Evolutionary conservation across 2,329 filamentous ascomycete genomes (phyloP).

Genomic region (Fusarium sp.): DNA sequence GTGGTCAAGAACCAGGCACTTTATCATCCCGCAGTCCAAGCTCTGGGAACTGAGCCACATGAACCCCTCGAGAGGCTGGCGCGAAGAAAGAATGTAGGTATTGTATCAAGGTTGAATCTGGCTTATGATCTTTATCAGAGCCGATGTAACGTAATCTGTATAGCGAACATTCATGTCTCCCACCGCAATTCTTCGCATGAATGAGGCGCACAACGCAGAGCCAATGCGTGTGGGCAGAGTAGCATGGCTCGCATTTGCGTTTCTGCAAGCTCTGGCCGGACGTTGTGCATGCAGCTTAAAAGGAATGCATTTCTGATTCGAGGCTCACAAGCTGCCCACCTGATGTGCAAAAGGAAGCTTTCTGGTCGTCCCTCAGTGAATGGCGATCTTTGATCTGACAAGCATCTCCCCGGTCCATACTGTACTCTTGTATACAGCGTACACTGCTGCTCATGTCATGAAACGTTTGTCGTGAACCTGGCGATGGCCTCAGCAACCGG

Average conservation of each 20-base stretch:
- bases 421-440: background rate
- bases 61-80: slow-evolving; percentile 14
- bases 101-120: slow-evolving; percentile 8
- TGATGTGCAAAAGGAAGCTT: slow-evolving; percentile 1
- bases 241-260: slow-evolving; percentile 26
- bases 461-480: background rate
- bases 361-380: slow-evolving; percentile 3
- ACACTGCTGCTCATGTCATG: background rate
- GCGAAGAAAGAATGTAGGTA: background rate
- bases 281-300: slow-evolving; percentile 21
- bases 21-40: slow-evolving; percentile 21
- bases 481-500: background rate
- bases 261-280: slow-evolving; percentile 29
- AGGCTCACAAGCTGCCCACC: slow-evolving; percentile 23
- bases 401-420: background rate
- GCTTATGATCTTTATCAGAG: slow-evolving; percentile 5
- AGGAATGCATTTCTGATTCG: slow-evolving; percentile 24
- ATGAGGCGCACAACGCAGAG: slow-evolving; percentile 15
- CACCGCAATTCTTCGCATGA: slow-evolving; percentile 8
- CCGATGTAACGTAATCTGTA: background rate
- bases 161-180: slow-evolving; percentile 1
- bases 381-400: slow-evolving; percentile 1
- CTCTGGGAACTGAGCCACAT: slow-evolving; percentile 15
- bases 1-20: slow-evolving; percentile 9
- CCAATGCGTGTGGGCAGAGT: slow-evolving; percentile 17